Conservation (phyloP, 2,329 filamentous ascomycete genomes). For the Aschersonia sp. region DNA sequence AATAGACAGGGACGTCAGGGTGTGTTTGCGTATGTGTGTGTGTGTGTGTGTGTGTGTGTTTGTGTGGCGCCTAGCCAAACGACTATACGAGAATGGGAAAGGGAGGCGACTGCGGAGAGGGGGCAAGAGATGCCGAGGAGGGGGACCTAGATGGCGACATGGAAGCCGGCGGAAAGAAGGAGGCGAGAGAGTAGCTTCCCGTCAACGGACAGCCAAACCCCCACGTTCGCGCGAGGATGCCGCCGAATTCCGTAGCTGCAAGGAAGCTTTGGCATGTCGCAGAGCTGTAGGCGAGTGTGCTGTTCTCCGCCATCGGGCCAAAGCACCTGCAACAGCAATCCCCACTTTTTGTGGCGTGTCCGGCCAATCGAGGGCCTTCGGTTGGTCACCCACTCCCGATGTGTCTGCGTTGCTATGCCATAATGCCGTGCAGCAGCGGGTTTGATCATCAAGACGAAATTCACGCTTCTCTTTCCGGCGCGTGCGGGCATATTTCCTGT, state of each 20-base stretch:
- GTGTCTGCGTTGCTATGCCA: too few relatives aligned
- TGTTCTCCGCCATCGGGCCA: not conserved
- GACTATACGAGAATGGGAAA: not conserved
- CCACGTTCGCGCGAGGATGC: not conserved
- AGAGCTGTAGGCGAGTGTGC: too few relatives aligned
- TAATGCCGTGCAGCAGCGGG: too few relatives aligned
- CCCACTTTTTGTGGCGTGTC: not conserved
- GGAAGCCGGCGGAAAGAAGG: too few relatives aligned
- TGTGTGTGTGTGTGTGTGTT: not conserved
- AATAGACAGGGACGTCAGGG: not conserved
- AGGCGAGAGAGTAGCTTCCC: not conserved
- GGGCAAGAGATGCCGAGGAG: not conserved
- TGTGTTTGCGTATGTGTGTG: not conserved
- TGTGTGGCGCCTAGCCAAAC: not conserved
- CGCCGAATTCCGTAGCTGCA: not conserved
- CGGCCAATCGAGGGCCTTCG: not conserved
- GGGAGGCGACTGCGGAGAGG: not conserved
- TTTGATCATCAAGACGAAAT: too few relatives aligned
- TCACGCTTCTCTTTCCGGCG: too few relatives aligned
- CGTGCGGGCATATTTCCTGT: too few relatives aligned
- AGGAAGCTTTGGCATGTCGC: too few relatives aligned
- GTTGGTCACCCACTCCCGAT: not conserved
- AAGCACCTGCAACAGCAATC: not conserved
- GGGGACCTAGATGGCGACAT: too few relatives aligned
- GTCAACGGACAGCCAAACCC: not conserved